phyloP scores from a whole-genome alignment of 768 basidiomycete genomes.

The Cubamyces sp. region DNA sequence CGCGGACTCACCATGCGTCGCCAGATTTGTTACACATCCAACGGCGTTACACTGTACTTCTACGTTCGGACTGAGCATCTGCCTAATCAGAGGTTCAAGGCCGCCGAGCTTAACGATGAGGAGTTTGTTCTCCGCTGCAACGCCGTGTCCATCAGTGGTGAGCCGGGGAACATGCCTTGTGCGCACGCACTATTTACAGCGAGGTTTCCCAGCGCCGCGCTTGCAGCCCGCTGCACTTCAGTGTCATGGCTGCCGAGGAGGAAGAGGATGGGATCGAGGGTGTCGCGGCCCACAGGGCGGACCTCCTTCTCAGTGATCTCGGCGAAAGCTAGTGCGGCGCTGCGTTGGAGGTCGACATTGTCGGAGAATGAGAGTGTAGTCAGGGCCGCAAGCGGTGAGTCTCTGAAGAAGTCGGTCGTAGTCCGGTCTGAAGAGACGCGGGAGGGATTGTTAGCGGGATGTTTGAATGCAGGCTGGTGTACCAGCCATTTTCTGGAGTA shows the following conservation, averaged over 20 bases:
- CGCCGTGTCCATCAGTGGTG: constrained; percentile 16
- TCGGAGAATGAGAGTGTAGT: constrained; percentile 98
- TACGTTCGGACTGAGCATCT: constrained; percentile 98
- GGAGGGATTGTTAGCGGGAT: neutral
- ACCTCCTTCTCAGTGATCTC: constrained; percentile 99
- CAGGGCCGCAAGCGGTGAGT: constrained; percentile 87
- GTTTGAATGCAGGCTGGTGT: neutral
- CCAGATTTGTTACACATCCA: constrained; percentile 97
- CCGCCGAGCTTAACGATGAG: constrained; percentile 98
- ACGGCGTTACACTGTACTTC: constrained; percentile 99
- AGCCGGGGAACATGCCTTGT: constrained; percentile 20
- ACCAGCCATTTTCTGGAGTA: neutral
- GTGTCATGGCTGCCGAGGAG: constrained; percentile 97
- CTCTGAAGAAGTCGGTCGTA: constrained; percentile 98
- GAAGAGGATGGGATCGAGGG: constrained; percentile 97
- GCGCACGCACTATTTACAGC: constrained; percentile 92
- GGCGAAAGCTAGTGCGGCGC: constrained; percentile 96
- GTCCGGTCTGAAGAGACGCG: constrained; percentile 71
- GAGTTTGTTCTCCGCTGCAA: constrained; percentile 94
- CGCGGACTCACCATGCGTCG: constrained; percentile 82
- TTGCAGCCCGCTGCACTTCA: constrained; percentile 97
- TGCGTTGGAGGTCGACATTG: constrained; percentile 98
- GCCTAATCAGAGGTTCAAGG: constrained; percentile 95
- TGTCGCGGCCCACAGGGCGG: constrained; percentile 93
- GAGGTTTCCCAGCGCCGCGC: constrained; percentile 95